These are phyloP conservation scores for Candida sp. DNA, from an alignment of 1,139 yeast species.

Conservation along the genomic window DNA sequence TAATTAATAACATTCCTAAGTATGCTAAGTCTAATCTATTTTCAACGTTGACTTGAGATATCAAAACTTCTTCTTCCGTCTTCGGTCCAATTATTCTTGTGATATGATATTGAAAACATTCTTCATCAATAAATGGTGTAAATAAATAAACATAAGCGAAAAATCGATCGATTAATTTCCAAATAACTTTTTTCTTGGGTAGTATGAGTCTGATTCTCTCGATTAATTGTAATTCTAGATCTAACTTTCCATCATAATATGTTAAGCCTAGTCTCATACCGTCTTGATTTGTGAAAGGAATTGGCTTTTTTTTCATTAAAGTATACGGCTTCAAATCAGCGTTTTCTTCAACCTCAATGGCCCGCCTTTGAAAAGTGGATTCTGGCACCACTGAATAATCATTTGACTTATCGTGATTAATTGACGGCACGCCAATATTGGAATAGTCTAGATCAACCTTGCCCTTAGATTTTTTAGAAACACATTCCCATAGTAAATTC, in stretches of 20 bases:
- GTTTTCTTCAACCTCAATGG: conserved; percentile 3
- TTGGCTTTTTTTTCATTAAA: conserved; percentile 1
- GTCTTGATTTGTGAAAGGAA: conserved; percentile 2
- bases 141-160: conserved; percentile 23
- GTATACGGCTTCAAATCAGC: conserved; percentile 1
- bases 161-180: conserved; percentile 24
- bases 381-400: not conserved
- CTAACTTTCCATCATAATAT: conserved; percentile 19
- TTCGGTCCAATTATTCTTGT: conserved; percentile 24
- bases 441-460: conserved; percentile 2
- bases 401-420: not conserved
- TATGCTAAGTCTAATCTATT: conserved; percentile 29
- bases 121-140: conserved; percentile 30
- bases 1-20: conserved; percentile 26
- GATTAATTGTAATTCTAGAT: conserved; percentile 21
- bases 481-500: conserved; percentile 20
- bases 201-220: conserved; percentile 26
- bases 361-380: not conserved
- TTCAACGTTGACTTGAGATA: conserved; percentile 15
- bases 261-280: conserved; percentile 6
- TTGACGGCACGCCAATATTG: not conserved
- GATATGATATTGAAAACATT: conserved; percentile 17
- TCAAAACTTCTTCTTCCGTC: conserved; percentile 12
- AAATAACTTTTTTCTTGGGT: conserved; percentile 24
- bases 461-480: conserved; percentile 3